A percentile compares a stretch with the other conserved stretches of the same genome.
These are phyloP conservation scores for Cutaneotrichosporon daszewskae DNA, from an alignment of 1,284 basidiomycete genomes.

Conservation along the genomic window DNA sequence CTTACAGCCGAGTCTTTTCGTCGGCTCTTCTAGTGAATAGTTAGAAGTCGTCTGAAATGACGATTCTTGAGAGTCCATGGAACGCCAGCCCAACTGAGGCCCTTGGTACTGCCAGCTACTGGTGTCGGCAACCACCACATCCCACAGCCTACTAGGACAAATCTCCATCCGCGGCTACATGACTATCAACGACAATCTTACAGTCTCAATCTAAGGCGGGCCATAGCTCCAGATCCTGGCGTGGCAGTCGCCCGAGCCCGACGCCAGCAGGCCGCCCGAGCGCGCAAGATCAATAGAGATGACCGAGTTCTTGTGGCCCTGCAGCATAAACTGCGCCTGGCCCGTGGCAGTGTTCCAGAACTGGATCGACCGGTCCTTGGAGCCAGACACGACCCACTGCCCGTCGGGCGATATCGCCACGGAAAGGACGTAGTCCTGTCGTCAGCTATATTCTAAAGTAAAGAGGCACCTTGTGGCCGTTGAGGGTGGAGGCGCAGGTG, in stretches of 20 bases:
- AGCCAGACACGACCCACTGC: constrained; percentile 81
- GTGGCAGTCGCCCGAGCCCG: constrained; percentile 80
- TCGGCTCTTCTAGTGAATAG: too few species aligned
- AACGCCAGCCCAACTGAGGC: too few species aligned
- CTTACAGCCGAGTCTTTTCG: too few species aligned
- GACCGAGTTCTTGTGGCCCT: constrained; percentile 86
- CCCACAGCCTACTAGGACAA: too few species aligned
- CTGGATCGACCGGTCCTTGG: constrained; percentile 82
- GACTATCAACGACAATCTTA: too few species aligned
- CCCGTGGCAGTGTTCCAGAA: constrained; percentile 77
- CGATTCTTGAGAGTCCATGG: too few species aligned
- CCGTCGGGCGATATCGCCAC: constrained; percentile 74
- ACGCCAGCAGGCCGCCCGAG: constrained; percentile 67
- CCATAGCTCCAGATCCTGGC: constrained; percentile 65
- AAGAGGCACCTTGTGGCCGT: constrained; percentile 69
- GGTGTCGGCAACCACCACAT: too few species aligned
- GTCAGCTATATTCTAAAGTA: constrained; percentile 1
- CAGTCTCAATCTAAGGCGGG: constrained; percentile 22
- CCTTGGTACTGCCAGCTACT: too few species aligned
- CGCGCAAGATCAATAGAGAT: constrained; percentile 79
- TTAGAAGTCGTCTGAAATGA: too few species aligned
- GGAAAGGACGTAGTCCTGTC: constrained; percentile 48
- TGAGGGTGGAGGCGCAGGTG: constrained; percentile 68
- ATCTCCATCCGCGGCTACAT: too few species aligned
- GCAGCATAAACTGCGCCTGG: constrained; percentile 72